Evolutionary conservation across 108 stramenopile genomes (phyloP), one percentile per base, ranked within the genome.

Genomic region (Cyclotella baltica): DNA sequence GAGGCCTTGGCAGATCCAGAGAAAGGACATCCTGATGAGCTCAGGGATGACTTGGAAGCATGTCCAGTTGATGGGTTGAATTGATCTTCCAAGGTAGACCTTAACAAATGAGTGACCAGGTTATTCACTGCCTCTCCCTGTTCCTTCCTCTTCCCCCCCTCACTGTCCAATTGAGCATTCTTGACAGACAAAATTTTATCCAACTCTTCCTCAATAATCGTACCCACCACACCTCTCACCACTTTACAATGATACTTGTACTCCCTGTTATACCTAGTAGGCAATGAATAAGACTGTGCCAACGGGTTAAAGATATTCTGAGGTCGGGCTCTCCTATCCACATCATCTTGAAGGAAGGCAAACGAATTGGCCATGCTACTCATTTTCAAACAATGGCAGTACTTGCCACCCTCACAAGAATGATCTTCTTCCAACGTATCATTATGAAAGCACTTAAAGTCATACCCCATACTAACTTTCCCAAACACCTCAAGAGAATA

Each of bases 401-500:
- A n/a, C 9, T 58, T 25, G 30, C 34, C 50, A 9, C 30, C 1
- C 23, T 27, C 19, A 68, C 16, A 30, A 33, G 50, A 27, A 74
- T 19, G 28, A 3, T n/a, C 25, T 36, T 27, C 51, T 33, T 62
- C 20, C 11, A 18, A 6, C 59, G 3, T n/a, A 36, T 34, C 19
- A 27, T 23, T 48, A 53, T 27, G 46, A 55, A 70, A 62, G 43
- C 68, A 63, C 28, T 55, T 15, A 23, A 77, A 77, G 29, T 80
- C 78, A 50, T 72, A 67, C 33, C 72, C 78, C 78, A 80, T 61
- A 0, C 69, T 20, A 0, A 67, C 66, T 53, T 37, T 72, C 3
- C 78, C 78, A 67, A 80, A 80, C 16, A 80, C 78, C 33, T 66
- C 30, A 11, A 73, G 62, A 28, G 78, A 72, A 51, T 63, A 72